Conservation (phyloP, 176 grass and related monocot genomes). For the Triticum dicoccoides region DNA sequence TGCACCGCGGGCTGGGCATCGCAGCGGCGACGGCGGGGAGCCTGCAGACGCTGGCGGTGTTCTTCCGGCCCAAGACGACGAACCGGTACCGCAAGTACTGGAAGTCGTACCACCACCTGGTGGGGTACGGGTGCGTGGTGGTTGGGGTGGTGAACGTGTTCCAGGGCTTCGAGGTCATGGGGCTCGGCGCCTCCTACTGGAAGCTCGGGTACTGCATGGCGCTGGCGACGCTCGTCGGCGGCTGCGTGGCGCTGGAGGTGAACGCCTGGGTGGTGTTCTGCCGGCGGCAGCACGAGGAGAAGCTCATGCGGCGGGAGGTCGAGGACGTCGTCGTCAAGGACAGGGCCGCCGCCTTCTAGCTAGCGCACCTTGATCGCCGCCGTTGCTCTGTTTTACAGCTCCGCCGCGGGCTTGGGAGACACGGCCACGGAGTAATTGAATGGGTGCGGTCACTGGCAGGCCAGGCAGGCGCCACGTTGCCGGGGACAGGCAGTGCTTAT, state of each 20-base stretch:
- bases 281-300: conserved; percentile 68
- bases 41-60: conserved; percentile 80
- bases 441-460: background rate
- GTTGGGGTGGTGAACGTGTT: conserved; percentile 96
- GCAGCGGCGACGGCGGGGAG: conserved; percentile 72
- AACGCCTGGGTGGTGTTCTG: conserved; percentile 98
- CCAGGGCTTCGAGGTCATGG: conserved; percentile 97
- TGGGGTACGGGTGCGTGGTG: conserved; percentile 88
- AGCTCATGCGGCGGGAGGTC: conserved; percentile 46
- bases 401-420: background rate
- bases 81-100: conserved; percentile 96
- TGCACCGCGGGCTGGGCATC: conserved; percentile 84
- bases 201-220: conserved; percentile 91
- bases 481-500: background rate
- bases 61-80: conserved; percentile 94
- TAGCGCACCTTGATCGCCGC: background rate
- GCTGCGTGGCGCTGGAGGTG: conserved; percentile 86
- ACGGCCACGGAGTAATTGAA: background rate
- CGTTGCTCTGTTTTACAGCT: background rate
- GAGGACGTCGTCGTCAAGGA: conserved; percentile 61
- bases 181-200: conserved; percentile 77
- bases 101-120: conserved; percentile 99
- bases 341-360: conserved; percentile 45
- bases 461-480: background rate
- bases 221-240: conserved; percentile 68